phyloP scores from a whole-genome alignment of 768 basidiomycete species.

The Psilocybe azurescens region DNA sequence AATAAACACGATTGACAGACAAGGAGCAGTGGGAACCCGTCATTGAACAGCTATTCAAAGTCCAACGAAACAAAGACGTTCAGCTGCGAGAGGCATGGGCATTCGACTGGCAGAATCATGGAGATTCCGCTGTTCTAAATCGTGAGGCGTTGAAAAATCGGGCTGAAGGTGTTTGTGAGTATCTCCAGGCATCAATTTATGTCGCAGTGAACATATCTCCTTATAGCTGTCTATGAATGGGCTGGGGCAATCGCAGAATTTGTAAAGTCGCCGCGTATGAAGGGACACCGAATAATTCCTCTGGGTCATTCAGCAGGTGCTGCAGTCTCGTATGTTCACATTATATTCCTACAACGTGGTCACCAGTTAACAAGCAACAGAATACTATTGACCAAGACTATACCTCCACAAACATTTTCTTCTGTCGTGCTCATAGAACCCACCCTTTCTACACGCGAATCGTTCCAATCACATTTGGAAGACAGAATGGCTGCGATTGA shows the following conservation, averaged over 20 bases:
- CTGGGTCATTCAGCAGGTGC: slow-evolving; percentile 52
- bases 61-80: slow-evolving; percentile 26
- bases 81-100: slow-evolving; percentile 52
- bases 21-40: slow-evolving; percentile 63
- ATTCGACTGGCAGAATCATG: slow-evolving; percentile 57
- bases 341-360: background rate
- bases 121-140: slow-evolving; percentile 53
- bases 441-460: slow-evolving; percentile 41
- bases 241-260: slow-evolving; percentile 39
- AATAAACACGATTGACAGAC: slow-evolving; percentile 34
- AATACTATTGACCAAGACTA: slow-evolving; percentile 40
- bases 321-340: slow-evolving; percentile 38
- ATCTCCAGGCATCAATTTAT: background rate
- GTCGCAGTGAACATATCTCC: background rate
- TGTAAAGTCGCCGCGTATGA: slow-evolving; percentile 33
- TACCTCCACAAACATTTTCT: slow-evolving; percentile 30
- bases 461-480: slow-evolving; percentile 41
- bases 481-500: slow-evolving; percentile 44
- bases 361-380: slow-evolving; percentile 26
- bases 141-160: slow-evolving; percentile 33
- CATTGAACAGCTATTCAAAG: slow-evolving; percentile 41
- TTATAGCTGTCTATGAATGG: slow-evolving; percentile 44
- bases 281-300: slow-evolving; percentile 40
- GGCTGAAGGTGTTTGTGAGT: slow-evolving; percentile 42
- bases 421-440: slow-evolving; percentile 52